Base-by-base conservation (phyloP, 2,329 filamentous ascomycete species). In the Drechslerella dactyloides region DNA sequence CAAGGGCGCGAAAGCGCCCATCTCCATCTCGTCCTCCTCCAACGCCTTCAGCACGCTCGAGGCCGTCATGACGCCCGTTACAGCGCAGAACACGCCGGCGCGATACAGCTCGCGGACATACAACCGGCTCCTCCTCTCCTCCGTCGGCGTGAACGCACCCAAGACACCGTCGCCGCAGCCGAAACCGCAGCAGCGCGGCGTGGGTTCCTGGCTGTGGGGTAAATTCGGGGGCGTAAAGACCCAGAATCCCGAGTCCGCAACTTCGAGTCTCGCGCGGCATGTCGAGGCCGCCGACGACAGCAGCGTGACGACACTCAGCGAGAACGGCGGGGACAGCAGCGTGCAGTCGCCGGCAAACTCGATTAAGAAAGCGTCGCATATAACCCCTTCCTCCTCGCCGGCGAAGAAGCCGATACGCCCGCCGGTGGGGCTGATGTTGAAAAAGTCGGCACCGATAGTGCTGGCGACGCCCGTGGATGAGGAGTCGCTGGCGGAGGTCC, bases 201-300 rank as follows among this genome's bases (percentile, higher is more conserved):
- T 68, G 11, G 69, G 69, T 2, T 68, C 62, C 11, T 73, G 69
- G 69, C 58, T 73, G 35, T 73, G 69, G 69, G 59, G 59, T 35
- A 66, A 54, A 60, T 73, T 73, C 37, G 52, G 62, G 13, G 35
- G 54, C 2, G 62, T 52, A 1, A 68, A 68, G 23, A 40, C 62
- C 2, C 40, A 54, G 4, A 57, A 24, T 59, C 35, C 52, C 7
- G 63, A 73, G 30, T 60, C 69, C 0, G 69, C 69, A 19, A 54
- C 69, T 2, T 68, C 69, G 2, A 73, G 69, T 37, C 33, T 73
- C 19, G 61, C 69, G 15, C 56, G 63, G 10, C 69, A 73, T 27
- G 61, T 73, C 3, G 69, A 73, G n/a, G 69, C 44, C 40, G 40
- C 69, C 1, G 69, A 73, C 35, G 68, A 72, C 17, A 72, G 68